A percentile compares a stretch with the other conserved stretches of the same genome.
These are phyloP conservation scores for Henningerozyma blattae DNA, from an alignment of 805 yeast genomes.

Conservation along the genomic window DNA sequence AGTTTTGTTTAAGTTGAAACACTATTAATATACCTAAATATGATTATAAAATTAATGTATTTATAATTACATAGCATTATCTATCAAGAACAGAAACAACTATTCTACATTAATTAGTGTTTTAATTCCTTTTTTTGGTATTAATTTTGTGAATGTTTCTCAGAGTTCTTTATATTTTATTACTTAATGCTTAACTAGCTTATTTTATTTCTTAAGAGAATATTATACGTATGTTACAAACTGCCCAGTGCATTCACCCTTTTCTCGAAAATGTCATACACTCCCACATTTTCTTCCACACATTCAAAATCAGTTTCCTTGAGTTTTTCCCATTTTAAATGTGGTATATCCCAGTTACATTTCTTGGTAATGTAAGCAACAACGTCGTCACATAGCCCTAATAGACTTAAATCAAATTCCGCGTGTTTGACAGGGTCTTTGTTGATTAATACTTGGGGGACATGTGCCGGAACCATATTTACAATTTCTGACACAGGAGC, in stretches of 20 bases:
- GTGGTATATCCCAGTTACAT: constrained; percentile 51
- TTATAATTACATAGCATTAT: too few relatives aligned
- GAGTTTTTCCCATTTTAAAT: constrained; percentile 32
- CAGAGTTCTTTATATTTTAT: not conserved
- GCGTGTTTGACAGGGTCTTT: constrained; percentile 64
- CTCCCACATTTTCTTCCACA: constrained; percentile 20
- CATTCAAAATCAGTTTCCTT: constrained; percentile 12
- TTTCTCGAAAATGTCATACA: constrained; percentile 18
- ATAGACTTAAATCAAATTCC: constrained; percentile 63
- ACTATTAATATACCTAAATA: too few relatives aligned
- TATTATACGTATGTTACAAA: not conserved
- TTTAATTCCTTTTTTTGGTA: too few relatives aligned
- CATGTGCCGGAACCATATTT: constrained; percentile 54
- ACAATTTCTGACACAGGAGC: constrained; percentile 87
- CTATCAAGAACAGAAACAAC: too few relatives aligned
- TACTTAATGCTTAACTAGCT: not conserved
- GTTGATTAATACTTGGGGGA: constrained; percentile 75
- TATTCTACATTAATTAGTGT: too few relatives aligned
- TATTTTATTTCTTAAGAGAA: constrained; percentile 9
- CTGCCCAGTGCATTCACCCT: not conserved
- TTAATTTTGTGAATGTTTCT: too few relatives aligned
- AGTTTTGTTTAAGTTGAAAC: too few relatives aligned
- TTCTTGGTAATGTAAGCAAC: constrained; percentile 50
- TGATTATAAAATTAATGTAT: too few relatives aligned
- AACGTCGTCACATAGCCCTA: constrained; percentile 79